Evolutionary conservation across 2,329 filamentous ascomycete genomes (phyloP).

Genomic region (Ophiocordyceps robertsii): DNA sequence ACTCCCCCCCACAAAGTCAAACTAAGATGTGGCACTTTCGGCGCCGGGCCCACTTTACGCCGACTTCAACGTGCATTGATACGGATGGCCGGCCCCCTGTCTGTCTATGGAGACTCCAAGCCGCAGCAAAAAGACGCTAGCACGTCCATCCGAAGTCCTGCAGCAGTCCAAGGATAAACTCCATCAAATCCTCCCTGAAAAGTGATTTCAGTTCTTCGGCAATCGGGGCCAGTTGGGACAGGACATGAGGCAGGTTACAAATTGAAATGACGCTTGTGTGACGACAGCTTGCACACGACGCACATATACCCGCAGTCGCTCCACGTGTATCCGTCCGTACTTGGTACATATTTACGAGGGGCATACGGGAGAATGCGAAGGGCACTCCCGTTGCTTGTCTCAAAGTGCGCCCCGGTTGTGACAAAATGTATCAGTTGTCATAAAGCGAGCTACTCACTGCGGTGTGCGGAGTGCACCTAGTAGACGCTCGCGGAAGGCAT

Average conservation of each 20-base stretch:
- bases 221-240: too few relatives aligned
- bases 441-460: constrained; percentile 13
- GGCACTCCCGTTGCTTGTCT: background rate
- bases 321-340: background rate
- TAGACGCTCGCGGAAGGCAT: constrained; percentile 18
- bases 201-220: too few relatives aligned
- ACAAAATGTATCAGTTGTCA: constrained; percentile 16
- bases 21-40: constrained; percentile 2
- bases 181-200: too few relatives aligned
- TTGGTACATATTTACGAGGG: too few relatives aligned
- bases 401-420: background rate
- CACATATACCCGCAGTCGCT: background rate
- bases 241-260: background rate
- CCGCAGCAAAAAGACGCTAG: too few relatives aligned
- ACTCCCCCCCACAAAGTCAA: background rate
- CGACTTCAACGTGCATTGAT: background rate
- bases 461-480: constrained; percentile 18
- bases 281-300: background rate
- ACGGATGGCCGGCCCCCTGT: too few relatives aligned
- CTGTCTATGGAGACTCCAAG: too few relatives aligned
- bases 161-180: too few relatives aligned
- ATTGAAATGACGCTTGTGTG: background rate
- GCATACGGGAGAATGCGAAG: background rate
- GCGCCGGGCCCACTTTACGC: constrained; percentile 6
- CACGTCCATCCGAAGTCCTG: too few relatives aligned